phyloP scores from a whole-genome alignment of 257 asterid genomes.

The Ajuga chamaepitys region DNA sequence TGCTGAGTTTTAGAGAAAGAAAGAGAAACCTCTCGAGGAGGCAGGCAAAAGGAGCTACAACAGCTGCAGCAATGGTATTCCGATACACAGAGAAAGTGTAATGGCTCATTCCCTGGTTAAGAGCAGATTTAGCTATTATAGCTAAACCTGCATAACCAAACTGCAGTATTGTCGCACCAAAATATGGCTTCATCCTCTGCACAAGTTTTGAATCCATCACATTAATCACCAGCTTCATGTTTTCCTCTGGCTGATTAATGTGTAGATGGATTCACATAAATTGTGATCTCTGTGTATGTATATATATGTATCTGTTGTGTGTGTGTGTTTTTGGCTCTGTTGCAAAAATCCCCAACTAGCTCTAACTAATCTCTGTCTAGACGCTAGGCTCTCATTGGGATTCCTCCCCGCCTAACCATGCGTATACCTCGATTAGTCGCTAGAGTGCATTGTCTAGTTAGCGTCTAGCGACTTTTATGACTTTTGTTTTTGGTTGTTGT shows the following conservation, averaged over 20 bases:
- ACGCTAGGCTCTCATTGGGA: too few relatives aligned
- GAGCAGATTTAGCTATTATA: slow-evolving; percentile 56
- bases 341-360: too few relatives aligned
- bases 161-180: slow-evolving; percentile 47
- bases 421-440: too few relatives aligned
- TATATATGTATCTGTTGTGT: neutral
- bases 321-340: too few relatives aligned
- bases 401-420: too few relatives aligned
- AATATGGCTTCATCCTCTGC: slow-evolving; percentile 36
- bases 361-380: too few relatives aligned
- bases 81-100: slow-evolving; percentile 52
- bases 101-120: slow-evolving; percentile 57
- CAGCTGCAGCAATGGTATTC: slow-evolving; percentile 40
- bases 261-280: neutral
- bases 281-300: neutral
- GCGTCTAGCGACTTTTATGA: too few relatives aligned
- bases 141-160: slow-evolving; percentile 60
- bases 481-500: neutral
- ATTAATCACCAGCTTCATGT: neutral
- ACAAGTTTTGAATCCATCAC: slow-evolving; percentile 17
- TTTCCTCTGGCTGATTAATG: neutral
- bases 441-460: too few relatives aligned
- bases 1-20: neutral
- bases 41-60: slow-evolving; percentile 62
- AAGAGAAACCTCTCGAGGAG: slow-evolving; percentile 40